Conservation (phyloP, 2,329 filamentous ascomycete species). For the Colletotrichum shisoi region DNA sequence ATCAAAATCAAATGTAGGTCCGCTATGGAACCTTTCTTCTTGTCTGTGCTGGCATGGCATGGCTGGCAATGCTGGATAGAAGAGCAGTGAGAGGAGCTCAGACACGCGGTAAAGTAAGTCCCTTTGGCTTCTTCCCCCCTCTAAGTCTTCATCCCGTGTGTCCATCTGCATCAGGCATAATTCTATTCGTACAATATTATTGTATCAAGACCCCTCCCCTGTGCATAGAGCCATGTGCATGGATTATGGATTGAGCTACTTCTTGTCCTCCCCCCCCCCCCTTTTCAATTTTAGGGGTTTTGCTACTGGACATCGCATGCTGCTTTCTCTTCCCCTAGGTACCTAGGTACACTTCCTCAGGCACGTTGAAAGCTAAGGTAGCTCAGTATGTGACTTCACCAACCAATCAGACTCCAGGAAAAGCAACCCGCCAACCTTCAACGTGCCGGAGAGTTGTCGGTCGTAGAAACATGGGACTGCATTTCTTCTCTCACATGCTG, state of each 20-base stretch:
- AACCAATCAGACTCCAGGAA: too few species aligned
- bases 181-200: neutral
- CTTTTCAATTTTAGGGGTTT: too few species aligned
- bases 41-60: slow-evolving; percentile 12
- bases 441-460: too few species aligned
- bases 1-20: slow-evolving; percentile 18
- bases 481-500: slow-evolving; percentile 14
- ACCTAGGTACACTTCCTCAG: too few species aligned
- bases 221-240: slow-evolving; percentile 9
- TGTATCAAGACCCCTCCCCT: neutral
- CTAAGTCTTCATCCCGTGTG: slow-evolving; percentile 14
- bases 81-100: slow-evolving; percentile 24
- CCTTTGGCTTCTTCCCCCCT: neutral
- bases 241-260: neutral
- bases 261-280: neutral
- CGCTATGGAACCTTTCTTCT: neutral
- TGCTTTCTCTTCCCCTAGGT: neutral
- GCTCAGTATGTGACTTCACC: too few species aligned
- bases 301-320: too few species aligned
- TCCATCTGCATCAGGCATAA: neutral
- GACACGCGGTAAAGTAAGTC: slow-evolving; percentile 17
- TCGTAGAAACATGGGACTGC: neutral
- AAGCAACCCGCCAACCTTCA: too few species aligned
- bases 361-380: too few species aligned
- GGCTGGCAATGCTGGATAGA: slow-evolving; percentile 1